Base-by-base conservation (phyloP, 805 yeast species). In the Candida methanosorbosa region DNA sequence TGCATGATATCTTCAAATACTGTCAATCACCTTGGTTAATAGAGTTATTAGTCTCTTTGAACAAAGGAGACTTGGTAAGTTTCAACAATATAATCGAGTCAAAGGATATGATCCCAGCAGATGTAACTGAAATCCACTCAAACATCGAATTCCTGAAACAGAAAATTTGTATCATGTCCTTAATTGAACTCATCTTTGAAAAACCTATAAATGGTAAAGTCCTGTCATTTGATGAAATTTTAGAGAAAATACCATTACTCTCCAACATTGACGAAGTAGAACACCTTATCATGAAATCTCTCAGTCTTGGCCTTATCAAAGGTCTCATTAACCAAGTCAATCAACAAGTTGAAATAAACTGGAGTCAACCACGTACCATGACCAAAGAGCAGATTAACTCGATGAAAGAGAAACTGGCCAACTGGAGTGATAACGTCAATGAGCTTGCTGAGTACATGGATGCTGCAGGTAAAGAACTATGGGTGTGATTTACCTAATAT, bases 311-410 rank as follows among this genome's bases (percentile, higher is more conserved):
- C 14, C 68, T 92, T 45, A 70, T 92, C 50, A 76, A 77, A 57
- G 98, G 98, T n/a, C 68, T 74, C 34, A 90, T 92, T 47, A 94
- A 92, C 56, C 94, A 92, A 63, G 84, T 87, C 29, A 73, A 75
- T 33, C 75, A 80, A 56, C 64, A 80, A 12, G 82, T 92, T 37
- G 77, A 81, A 23, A 78, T 92, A 32, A 77, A 82, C 19, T 92
- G 98, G 98, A 80, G 90, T 41, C 97, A 92, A 66, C 97, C 98
- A 39, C 72, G 97, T 50, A 84, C 87, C 36, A 80, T 92, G 70
- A 85, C 85, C 50, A 68, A 66, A 42, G 74, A 73, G 29, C 98
- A 92, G 66, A 81, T 90, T 38, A 72, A 68, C 38, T 68, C 69
- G 29, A 85, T 92, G 82, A 76, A 77, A 44, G 67, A 69, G 34